These are phyloP conservation scores for Perkinsus chesapeaki DNA, from an alignment of 169 alveolate genomes.

Conservation along the genomic window DNA sequence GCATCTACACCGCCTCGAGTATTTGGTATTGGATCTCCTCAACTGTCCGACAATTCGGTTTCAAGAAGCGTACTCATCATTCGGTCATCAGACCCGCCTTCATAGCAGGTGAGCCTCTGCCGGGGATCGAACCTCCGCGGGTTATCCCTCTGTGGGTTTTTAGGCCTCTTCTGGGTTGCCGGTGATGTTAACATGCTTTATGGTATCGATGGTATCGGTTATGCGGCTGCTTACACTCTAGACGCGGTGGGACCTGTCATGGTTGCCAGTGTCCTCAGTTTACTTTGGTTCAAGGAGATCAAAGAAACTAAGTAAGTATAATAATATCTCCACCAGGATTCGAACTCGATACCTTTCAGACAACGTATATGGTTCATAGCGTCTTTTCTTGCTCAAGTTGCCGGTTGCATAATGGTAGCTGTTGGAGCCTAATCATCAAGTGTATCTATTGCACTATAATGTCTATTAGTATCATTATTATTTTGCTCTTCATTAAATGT, in stretches of 20 bases:
- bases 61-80: neutral
- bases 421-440: neutral
- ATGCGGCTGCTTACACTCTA: neutral
- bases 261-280: neutral
- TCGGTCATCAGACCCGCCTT: neutral
- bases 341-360: neutral
- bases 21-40: neutral
- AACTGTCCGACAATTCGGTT: neutral
- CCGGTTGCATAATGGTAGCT: neutral
- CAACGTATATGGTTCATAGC: neutral
- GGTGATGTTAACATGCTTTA: neutral
- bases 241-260: neutral
- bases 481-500: too few species aligned
- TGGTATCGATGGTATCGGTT: neutral
- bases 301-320: neutral
- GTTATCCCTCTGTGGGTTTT: neutral
- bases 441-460: neutral
- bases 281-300: neutral
- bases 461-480: too few species aligned
- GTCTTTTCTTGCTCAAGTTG: neutral
- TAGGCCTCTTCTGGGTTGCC: neutral
- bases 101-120: neutral
- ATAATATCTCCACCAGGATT: neutral
- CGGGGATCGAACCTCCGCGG: neutral
- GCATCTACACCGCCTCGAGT: neutral